These are phyloP conservation scores for Ceratobasidium theobromae DNA, from an alignment of 1,284 basidiomycete genomes.

Conservation along the genomic window DNA sequence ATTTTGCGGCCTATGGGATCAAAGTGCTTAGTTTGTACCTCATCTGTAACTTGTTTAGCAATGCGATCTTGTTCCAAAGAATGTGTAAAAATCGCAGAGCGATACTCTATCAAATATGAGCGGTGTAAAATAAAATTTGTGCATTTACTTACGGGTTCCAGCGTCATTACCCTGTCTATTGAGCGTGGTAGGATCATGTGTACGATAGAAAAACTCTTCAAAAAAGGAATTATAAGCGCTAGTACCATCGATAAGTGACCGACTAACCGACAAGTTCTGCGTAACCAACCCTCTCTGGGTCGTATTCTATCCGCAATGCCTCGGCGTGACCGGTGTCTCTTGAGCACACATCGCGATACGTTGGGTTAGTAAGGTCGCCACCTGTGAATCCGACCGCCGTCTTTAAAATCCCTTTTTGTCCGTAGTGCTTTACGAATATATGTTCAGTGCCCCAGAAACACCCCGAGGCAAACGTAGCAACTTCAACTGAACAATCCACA, in stretches of 20 bases:
- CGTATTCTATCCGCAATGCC: constrained; percentile 82
- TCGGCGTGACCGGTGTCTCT: constrained; percentile 90
- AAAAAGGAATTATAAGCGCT: constrained; percentile 35
- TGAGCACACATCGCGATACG: constrained; percentile 77
- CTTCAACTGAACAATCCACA: constrained; percentile 49
- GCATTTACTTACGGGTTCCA: constrained; percentile 67
- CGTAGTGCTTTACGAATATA: constrained; percentile 57
- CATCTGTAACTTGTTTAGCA: constrained; percentile 78
- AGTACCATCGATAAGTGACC: not conserved
- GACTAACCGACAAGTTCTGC: constrained; percentile 76
- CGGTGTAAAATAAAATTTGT: not conserved
- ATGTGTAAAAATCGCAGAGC: constrained; percentile 88
- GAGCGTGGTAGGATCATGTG: constrained; percentile 88
- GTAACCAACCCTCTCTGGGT: constrained; percentile 75
- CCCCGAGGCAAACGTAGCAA: constrained; percentile 78
- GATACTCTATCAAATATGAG: constrained; percentile 66
- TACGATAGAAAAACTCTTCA: constrained; percentile 89
- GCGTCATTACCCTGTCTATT: constrained; percentile 76
- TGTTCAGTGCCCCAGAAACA: constrained; percentile 50
- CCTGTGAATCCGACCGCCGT: constrained; percentile 83
- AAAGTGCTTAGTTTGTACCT: constrained; percentile 83
- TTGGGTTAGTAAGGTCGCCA: constrained; percentile 61
- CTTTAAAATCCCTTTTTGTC: constrained; percentile 51
- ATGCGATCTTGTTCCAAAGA: constrained; percentile 72
- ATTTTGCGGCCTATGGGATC: constrained; percentile 75